phyloP scores from a whole-genome alignment of 495 filamentous ascomycete species.

The Aspergillus sclerotiicarbonarius region DNA sequence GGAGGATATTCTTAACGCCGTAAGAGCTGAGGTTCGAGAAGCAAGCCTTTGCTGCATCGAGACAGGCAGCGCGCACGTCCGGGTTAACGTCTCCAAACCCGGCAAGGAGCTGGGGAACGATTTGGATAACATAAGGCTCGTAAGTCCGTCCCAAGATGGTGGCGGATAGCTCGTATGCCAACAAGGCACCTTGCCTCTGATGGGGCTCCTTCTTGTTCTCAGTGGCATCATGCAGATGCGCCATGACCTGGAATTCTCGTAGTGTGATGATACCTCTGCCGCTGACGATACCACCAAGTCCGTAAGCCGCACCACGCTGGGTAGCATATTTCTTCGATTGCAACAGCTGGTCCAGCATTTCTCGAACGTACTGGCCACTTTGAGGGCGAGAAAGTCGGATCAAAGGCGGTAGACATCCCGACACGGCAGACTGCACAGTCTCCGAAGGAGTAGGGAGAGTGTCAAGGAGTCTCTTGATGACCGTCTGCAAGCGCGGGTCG shows the following conservation, averaged over 20 bases:
- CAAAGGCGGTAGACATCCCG: constrained; percentile 87
- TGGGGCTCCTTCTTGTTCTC: constrained; percentile 92
- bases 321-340: constrained; percentile 85
- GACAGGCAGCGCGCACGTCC: constrained; percentile 87
- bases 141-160: constrained; percentile 82
- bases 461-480: constrained; percentile 76
- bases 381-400: constrained; percentile 76
- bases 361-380: constrained; percentile 73
- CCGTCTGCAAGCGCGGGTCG: constrained; percentile 78
- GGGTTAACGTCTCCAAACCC: constrained; percentile 86
- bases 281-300: constrained; percentile 83
- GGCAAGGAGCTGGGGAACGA: constrained; percentile 84
- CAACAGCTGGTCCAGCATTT: constrained; percentile 74
- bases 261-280: constrained; percentile 82
- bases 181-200: constrained; percentile 81
- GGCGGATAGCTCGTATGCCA: constrained; percentile 88
- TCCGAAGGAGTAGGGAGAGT: constrained; percentile 96
- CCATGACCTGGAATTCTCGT: constrained; percentile 81
- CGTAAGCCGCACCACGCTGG: constrained; percentile 90
- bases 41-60: constrained; percentile 90
- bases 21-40: constrained; percentile 92
- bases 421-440: constrained; percentile 92
- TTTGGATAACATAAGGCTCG: constrained; percentile 94
- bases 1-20: constrained; percentile 90
- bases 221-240: constrained; percentile 67